A percentile compares a stretch with the other conserved stretches of the same genome.
These are phyloP conservation scores for Torulaspora indica DNA, from an alignment of 805 yeast genomes.

Conservation along the genomic window DNA sequence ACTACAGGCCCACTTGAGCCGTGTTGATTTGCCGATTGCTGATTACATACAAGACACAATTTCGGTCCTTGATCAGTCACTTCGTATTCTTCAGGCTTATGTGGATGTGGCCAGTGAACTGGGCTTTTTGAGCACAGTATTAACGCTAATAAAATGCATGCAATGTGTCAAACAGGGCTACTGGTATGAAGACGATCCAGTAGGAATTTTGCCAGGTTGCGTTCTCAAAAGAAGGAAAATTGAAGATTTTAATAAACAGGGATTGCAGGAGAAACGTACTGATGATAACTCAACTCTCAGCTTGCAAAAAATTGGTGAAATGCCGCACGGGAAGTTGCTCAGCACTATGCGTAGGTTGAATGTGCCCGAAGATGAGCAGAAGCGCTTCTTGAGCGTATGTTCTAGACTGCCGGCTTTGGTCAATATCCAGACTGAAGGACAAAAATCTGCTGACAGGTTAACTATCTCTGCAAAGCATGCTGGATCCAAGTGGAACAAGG, in stretches of 20 bases:
- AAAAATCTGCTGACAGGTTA: slow-evolving; percentile 37
- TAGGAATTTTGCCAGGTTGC: slow-evolving; percentile 41
- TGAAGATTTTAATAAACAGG: slow-evolving; percentile 21
- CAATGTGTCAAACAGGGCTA: slow-evolving; percentile 82
- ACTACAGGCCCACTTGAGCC: slow-evolving; percentile 76
- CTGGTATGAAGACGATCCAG: slow-evolving; percentile 79
- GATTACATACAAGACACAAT: slow-evolving; percentile 93
- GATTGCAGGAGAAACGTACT: slow-evolving; percentile 12
- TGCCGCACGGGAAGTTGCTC: slow-evolving; percentile 34
- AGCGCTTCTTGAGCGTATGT: slow-evolving; percentile 50
- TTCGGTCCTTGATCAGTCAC: slow-evolving; percentile 86
- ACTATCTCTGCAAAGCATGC: slow-evolving; percentile 49
- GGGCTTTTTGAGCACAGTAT: slow-evolving; percentile 62
- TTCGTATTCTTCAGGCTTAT: slow-evolving; percentile 89
- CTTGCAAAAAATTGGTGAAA: slow-evolving; percentile 43
- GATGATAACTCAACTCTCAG: slow-evolving; percentile 16
- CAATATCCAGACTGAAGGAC: slow-evolving; percentile 43
- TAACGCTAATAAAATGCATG: slow-evolving; percentile 64
- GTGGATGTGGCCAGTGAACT: slow-evolving; percentile 85
- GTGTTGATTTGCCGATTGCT: slow-evolving; percentile 84
- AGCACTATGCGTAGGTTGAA: slow-evolving; percentile 24
- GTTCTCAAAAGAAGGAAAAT: slow-evolving; percentile 33
- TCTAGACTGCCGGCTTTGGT: slow-evolving; percentile 53
- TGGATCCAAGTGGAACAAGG: slow-evolving; percentile 45
- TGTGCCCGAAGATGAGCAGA: slow-evolving; percentile 41